Evolutionary conservation across 139 green algal species (phyloP).

Genomic region (Ulvella scutata): DNA sequence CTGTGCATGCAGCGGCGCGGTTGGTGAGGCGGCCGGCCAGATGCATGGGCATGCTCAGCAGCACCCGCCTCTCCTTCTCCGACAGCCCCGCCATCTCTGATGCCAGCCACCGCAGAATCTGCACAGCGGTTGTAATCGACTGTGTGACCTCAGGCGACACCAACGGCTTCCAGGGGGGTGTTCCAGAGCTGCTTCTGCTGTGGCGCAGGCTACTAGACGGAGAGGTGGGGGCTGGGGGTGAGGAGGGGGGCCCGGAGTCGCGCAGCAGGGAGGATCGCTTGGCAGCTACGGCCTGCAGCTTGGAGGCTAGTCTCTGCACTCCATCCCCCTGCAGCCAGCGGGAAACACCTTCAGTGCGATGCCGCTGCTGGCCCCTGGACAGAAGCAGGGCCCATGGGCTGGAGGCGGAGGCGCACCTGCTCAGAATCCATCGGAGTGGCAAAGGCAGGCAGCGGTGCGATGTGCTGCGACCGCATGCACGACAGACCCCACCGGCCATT

Average conservation of each 20-base stretch:
- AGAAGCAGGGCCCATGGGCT: no score
- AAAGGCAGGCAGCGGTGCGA: no score
- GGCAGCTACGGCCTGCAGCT: not conserved
- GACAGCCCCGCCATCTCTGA: slow-evolving; percentile 1
- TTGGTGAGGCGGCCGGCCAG: not conserved
- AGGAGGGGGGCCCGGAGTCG: not conserved
- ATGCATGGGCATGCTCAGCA: not conserved
- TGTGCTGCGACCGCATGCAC: no score
- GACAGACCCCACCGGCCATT: no score
- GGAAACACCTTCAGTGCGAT: not conserved
- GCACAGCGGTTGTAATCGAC: not conserved
- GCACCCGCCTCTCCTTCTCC: not conserved
- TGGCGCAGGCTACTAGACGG: no score
- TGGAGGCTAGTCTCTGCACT: not conserved
- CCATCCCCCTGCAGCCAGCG: not conserved
- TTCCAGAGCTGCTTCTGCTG: no score
- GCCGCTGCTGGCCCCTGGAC: no score
- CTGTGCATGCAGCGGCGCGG: not conserved
- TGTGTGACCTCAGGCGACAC: not conserved
- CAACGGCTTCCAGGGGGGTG: no score
- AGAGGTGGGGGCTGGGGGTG: no score
- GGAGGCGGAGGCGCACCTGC: no score
- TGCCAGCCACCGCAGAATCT: not conserved
- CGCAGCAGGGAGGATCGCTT: not conserved
- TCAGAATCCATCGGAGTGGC: no score